Evolutionary conservation across 345 rosid genomes (phyloP).

Genomic region (Hirschfeldia incana): DNA sequence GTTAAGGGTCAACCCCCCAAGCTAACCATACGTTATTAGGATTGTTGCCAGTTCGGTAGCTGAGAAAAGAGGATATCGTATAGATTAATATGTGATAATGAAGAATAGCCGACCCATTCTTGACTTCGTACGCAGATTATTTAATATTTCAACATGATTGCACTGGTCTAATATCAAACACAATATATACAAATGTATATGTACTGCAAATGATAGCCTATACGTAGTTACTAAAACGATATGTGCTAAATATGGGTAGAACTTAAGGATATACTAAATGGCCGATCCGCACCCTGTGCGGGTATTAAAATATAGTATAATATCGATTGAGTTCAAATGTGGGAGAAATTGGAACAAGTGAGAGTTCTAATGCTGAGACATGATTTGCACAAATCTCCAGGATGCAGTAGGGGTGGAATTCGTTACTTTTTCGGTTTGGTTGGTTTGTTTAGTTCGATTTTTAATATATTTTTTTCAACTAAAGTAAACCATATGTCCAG

Average conservation of each 20-base stretch:
- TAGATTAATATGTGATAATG: neutral
- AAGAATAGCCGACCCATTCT: slow-evolving; percentile 18
- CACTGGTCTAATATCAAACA: neutral
- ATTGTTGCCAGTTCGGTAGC: slow-evolving; percentile 14
- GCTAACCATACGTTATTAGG: slow-evolving; percentile 3
- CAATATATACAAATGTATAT: neutral
- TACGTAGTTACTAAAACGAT: slow-evolving; percentile 2
- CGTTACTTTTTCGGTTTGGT: too few relatives aligned
- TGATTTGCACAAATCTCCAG: too few relatives aligned
- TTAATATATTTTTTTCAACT: too few relatives aligned
- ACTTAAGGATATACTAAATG: too few relatives aligned
- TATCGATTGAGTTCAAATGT: too few relatives aligned
- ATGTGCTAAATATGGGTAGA: neutral
- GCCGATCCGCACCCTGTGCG: too few relatives aligned
- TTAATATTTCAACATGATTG: neutral
- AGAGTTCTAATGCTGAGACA: too few relatives aligned
- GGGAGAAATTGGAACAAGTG: too few relatives aligned
- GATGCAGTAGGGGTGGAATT: too few relatives aligned
- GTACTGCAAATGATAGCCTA: neutral
- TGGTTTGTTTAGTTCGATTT: too few relatives aligned
- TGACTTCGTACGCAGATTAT: slow-evolving; percentile 13
- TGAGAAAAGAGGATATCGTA: neutral
- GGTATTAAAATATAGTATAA: too few relatives aligned
- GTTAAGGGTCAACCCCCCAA: slow-evolving; percentile 18
- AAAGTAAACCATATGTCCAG: too few relatives aligned